These are phyloP conservation scores for Chaetomium olivaceum DNA, from an alignment of 2,329 filamentous ascomycete genomes.

Conservation along the genomic window DNA sequence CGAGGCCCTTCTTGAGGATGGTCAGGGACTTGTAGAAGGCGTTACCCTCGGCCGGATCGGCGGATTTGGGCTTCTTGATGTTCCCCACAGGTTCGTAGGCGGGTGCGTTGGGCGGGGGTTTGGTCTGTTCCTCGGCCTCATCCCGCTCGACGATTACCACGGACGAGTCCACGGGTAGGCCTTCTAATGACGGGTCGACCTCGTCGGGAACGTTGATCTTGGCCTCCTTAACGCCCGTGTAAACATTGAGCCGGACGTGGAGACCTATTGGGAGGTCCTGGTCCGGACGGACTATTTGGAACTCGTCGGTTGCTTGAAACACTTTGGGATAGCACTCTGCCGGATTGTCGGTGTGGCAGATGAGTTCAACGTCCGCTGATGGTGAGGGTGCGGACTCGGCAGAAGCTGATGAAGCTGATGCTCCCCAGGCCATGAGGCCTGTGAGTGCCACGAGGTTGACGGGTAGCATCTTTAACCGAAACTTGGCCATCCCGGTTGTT, in stretches of 20 bases:
- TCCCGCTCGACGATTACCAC: slow-evolving; percentile 58
- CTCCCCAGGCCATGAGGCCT: slow-evolving; percentile 26
- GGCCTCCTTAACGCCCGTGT: slow-evolving; percentile 64
- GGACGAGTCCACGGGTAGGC: slow-evolving; percentile 54
- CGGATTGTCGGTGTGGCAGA: slow-evolving; percentile 62
- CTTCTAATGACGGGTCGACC: slow-evolving; percentile 47
- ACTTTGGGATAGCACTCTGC: slow-evolving; percentile 66
- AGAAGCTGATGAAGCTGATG: slow-evolving; percentile 28
- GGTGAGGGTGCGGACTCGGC: slow-evolving; percentile 26
- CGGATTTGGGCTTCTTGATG: slow-evolving; percentile 53
- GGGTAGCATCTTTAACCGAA: slow-evolving; percentile 25
- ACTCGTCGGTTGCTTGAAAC: slow-evolving; percentile 65
- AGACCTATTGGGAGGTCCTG: slow-evolving; percentile 66
- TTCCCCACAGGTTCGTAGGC: slow-evolving; percentile 58
- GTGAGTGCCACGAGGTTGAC: slow-evolving; percentile 30
- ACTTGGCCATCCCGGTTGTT: slow-evolving; percentile 24
- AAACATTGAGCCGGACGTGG: slow-evolving; percentile 66
- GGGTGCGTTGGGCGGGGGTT: slow-evolving; percentile 53
- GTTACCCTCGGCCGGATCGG: slow-evolving; percentile 35
- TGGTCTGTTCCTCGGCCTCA: slow-evolving; percentile 35
- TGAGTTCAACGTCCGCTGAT: slow-evolving; percentile 53
- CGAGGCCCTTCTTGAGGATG: slow-evolving; percentile 49
- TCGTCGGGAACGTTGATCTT: slow-evolving; percentile 64
- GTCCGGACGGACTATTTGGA: slow-evolving; percentile 62
- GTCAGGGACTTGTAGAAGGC: slow-evolving; percentile 51